These are phyloP conservation scores for Purshia tridentata DNA, from an alignment of 306 rosid species.

Conservation along the genomic window DNA sequence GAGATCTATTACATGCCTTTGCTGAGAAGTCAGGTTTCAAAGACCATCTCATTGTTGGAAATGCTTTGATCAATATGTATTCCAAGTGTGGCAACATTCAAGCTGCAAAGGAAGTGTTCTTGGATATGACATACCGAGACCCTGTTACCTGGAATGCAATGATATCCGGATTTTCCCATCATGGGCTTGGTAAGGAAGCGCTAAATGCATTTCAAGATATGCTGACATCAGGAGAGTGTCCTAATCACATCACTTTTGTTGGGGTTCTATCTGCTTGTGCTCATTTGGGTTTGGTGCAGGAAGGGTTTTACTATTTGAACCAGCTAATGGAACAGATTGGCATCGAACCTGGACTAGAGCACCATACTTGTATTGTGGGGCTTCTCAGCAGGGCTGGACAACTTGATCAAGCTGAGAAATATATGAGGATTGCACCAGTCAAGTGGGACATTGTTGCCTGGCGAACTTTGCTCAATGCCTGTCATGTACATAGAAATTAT, in stretches of 20 bases:
- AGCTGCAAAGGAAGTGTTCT: slow-evolving; percentile 51
- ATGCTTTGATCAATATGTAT: slow-evolving; percentile 69
- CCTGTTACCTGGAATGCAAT: slow-evolving; percentile 58
- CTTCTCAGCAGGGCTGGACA: slow-evolving; percentile 40
- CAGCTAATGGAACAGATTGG: slow-evolving; percentile 40
- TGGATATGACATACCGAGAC: slow-evolving; percentile 38
- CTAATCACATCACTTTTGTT: slow-evolving; percentile 49
- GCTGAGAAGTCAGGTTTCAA: slow-evolving; percentile 55
- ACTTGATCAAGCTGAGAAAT: slow-evolving; percentile 38
- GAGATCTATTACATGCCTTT: slow-evolving; percentile 49
- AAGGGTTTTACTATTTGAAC: slow-evolving; percentile 54
- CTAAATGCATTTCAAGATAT: slow-evolving; percentile 50
- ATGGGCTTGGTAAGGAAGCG: slow-evolving; percentile 68
- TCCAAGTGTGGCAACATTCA: slow-evolving; percentile 62
- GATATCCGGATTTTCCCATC: slow-evolving; percentile 66
- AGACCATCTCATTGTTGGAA: slow-evolving; percentile 45
- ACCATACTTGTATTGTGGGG: slow-evolving; percentile 39
- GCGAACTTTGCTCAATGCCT: slow-evolving; percentile 42
- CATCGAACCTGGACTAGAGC: slow-evolving; percentile 39
- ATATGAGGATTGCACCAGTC: slow-evolving; percentile 28
- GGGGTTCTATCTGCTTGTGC: slow-evolving; percentile 64
- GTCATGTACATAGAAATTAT: slow-evolving; percentile 33
- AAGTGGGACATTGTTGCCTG: slow-evolving; percentile 43
- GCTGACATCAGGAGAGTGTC: slow-evolving; percentile 45
- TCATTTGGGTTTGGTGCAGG: slow-evolving; percentile 49